These are phyloP conservation scores for Strigomonas culicis DNA, from an alignment of 208 protist genomes.

Conservation along the genomic window DNA sequence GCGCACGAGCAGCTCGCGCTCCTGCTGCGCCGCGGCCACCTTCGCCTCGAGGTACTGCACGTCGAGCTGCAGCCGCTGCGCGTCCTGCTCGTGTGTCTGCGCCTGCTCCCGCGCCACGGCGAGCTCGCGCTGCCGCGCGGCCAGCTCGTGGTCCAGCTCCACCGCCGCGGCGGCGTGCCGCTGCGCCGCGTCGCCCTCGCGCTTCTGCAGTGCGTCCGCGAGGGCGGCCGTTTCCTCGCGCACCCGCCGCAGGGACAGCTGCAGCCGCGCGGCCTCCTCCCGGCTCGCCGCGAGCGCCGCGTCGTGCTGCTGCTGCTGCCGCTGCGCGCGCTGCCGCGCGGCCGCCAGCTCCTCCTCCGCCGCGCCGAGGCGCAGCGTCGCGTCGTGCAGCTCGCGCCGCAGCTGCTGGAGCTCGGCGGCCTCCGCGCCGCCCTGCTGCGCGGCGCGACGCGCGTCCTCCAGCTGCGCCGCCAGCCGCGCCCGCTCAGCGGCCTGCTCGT, in stretches of 20 bases:
- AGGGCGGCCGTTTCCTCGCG: not conserved
- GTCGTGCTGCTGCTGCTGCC: constrained; percentile 9
- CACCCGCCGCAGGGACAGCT: not conserved
- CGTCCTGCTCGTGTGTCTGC: not conserved
- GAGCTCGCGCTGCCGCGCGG: constrained; percentile 1
- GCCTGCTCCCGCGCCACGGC: constrained; percentile 20
- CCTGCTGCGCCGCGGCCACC: constrained; percentile 7
- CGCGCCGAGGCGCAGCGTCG: constrained; percentile 4
- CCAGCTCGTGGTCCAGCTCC: not conserved
- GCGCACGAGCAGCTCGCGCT: constrained; percentile 12
- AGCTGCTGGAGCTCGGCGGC: constrained; percentile 9
- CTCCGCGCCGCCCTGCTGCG: not conserved
- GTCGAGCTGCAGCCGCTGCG: constrained; percentile 4
- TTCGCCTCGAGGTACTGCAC: not conserved
- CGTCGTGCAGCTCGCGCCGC: constrained; percentile 8
- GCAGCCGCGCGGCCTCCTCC: not conserved
- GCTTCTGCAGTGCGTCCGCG: not conserved
- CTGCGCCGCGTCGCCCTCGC: not conserved
- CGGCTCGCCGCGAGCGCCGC: not conserved
- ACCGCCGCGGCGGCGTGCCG: not conserved
- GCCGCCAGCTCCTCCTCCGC: constrained; percentile 11
- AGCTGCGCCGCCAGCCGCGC: not conserved
- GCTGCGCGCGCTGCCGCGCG: constrained; percentile 2
- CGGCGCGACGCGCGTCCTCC: not conserved
- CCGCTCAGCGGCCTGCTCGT: constrained; percentile 2